phyloP scores from a whole-genome alignment of 108 stramenopile genomes.

The Nannochloropsis salina region DNA sequence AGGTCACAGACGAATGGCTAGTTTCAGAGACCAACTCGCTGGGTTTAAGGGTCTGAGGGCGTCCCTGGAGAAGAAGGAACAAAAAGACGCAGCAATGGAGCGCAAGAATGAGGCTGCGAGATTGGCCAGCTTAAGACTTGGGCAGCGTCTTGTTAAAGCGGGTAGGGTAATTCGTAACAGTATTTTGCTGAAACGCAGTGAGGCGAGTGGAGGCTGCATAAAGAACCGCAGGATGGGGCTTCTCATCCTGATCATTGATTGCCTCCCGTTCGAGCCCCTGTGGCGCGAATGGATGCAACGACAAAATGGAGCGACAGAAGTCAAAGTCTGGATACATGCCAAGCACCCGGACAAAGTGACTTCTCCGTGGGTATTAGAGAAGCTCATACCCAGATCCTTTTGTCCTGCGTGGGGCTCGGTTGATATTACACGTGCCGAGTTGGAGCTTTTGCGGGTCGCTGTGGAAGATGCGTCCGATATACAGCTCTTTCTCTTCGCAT shows the following conservation, averaged over 20 bases:
- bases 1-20: not conserved
- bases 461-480: not conserved
- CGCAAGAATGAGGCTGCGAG: not conserved
- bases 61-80: not conserved
- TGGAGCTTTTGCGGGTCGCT: not conserved
- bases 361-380: not conserved
- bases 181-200: not conserved
- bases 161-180: not conserved
- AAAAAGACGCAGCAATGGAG: not conserved
- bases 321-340: slow-evolving; percentile 9
- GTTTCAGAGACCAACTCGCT: not conserved
- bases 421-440: slow-evolving; percentile 1
- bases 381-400: not conserved
- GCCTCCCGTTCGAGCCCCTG: not conserved
- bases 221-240: not conserved
- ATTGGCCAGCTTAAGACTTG: not conserved
- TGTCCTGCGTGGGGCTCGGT: not conserved
- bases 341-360: not conserved
- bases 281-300: slow-evolving; percentile 11
- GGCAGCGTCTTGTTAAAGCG: not conserved
- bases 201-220: not conserved
- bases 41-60: not conserved
- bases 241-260: not conserved
- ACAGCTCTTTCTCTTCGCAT: slow-evolving; percentile 5
- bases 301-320: not conserved